Evolutionary conservation across 371 early-diverging fungal genomes (phyloP), one percentile per base, ranked within the genome.

Genomic region (Zancudomyces culisetae): DNA sequence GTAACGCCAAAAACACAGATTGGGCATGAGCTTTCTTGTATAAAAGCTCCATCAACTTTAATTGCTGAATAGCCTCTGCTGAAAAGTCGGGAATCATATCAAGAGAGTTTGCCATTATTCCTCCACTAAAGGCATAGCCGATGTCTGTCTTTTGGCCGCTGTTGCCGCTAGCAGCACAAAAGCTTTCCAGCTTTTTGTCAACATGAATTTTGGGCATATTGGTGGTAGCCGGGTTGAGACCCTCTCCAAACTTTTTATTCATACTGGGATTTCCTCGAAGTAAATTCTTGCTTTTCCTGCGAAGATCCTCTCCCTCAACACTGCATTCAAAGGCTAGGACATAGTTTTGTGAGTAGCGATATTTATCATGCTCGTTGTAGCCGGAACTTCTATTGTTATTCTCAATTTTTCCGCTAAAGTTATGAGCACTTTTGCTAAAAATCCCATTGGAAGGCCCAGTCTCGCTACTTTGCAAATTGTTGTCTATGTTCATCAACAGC

Each of bases 1-100:
- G 23, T 42, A 68, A 53, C 13, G 61, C 68, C 51, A 66, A 29
- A 47, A 66, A 66, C 12, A 68, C 52, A 8, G 66, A 64, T 52
- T 67, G 66, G 47, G 60, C 39, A 2, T 53, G 49, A 12, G 66
- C 45, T 54, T 62, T 64, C 1, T 66, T 52, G 43, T 66, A 66
- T 58, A 67, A 59, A 10, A 56, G 54, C 56, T 66, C 66, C 21
- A 66, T 47, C 26, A n/a, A 43, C 23, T 53, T 54, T 42, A 66
- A 55, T 63, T 66, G 59, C 0, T 42, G 51, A 23, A 59, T 49
- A 40, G 66, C 66, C 35, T 68, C 55, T 20, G 53, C 53, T 1
- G 66, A 64, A 42, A 66, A 66, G 18, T 61, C 56, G 1, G 60
- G 53, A 18, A 56, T 60, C 19, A 49, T 54, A 4, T 43, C 23